These are phyloP conservation scores for Ogataea philodendri DNA, from an alignment of 805 yeast species.

Conservation along the genomic window DNA sequence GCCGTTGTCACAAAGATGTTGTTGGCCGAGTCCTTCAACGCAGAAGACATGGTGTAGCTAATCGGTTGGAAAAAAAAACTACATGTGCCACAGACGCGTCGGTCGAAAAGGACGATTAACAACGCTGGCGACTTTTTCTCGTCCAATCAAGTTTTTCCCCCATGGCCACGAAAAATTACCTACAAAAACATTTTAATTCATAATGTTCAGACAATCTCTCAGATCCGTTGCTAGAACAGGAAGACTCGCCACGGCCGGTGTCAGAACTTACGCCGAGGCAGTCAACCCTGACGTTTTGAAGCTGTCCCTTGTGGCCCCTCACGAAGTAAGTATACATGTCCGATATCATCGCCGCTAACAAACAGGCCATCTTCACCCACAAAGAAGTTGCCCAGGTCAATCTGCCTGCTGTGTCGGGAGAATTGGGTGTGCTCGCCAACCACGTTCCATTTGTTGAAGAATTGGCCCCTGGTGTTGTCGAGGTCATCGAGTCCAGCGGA, in stretches of 20 bases:
- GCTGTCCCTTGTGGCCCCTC: slow-evolving; percentile 89
- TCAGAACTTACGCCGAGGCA: slow-evolving; percentile 87
- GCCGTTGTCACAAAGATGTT: slow-evolving; percentile 35
- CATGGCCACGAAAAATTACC: slow-evolving; percentile 12
- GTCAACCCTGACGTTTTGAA: slow-evolving; percentile 66
- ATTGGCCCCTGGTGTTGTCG: slow-evolving; percentile 92
- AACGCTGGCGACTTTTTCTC: too few relatives aligned
- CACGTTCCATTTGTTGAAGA: slow-evolving; percentile 98
- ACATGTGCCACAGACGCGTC: slow-evolving; percentile 19
- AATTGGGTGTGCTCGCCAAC: slow-evolving; percentile 93
- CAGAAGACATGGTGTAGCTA: slow-evolving; percentile 32
- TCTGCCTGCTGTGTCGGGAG: slow-evolving; percentile 93
- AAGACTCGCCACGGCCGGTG: slow-evolving; percentile 53
- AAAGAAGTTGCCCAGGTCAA: slow-evolving; percentile 69
- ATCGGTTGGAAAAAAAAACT: not conserved
- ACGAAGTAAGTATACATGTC: slow-evolving; percentile 42
- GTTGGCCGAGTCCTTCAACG: slow-evolving; percentile 32
- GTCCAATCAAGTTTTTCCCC: slow-evolving; percentile 9
- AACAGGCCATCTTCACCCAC: slow-evolving; percentile 31
- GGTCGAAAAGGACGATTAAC: too few relatives aligned
- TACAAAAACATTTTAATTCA: too few relatives aligned
- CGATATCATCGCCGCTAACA: slow-evolving; percentile 7
- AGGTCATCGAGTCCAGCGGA: slow-evolving; percentile 74
- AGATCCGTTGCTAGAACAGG: slow-evolving; percentile 61
- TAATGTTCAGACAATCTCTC: slow-evolving; percentile 64